These are phyloP conservation scores for Malassezia sp. DNA, from an alignment of 1,284 basidiomycete genomes.

Conservation along the genomic window DNA sequence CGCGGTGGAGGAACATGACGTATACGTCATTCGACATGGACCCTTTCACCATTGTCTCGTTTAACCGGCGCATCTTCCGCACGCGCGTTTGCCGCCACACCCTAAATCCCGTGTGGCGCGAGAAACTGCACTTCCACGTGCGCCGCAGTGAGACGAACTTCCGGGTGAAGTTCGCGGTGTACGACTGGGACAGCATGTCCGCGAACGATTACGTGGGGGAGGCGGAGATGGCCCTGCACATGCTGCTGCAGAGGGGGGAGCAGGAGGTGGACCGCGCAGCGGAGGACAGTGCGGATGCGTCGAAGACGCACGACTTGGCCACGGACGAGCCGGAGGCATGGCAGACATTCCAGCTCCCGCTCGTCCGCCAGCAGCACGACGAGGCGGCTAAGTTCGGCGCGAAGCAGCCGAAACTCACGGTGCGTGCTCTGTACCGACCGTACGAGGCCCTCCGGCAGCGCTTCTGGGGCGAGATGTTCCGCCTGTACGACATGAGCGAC, in stretches of 20 bases:
- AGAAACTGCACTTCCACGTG: constrained; percentile 91
- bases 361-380: constrained; percentile 22
- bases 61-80: constrained; percentile 91
- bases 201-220: constrained; percentile 40
- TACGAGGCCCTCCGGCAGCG: constrained; percentile 56
- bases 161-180: constrained; percentile 32
- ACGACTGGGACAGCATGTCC: constrained; percentile 44
- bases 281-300: constrained; percentile 19
- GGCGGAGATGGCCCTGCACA: constrained; percentile 20
- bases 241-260: constrained; percentile 28
- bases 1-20: constrained; percentile 61
- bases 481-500: constrained; percentile 83
- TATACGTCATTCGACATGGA: constrained; percentile 85
- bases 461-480: constrained; percentile 83
- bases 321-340: constrained; percentile 17
- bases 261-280: constrained; percentile 27
- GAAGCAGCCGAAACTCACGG: constrained; percentile 21
- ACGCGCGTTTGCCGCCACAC: constrained; percentile 55
- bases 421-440: constrained; percentile 82
- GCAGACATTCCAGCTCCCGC: constrained; percentile 25
- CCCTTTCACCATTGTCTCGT: constrained; percentile 86
- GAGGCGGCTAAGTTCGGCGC: constrained; percentile 28
- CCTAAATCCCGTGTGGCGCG: constrained; percentile 83
- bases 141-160: constrained; percentile 64
- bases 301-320: not conserved